Evolutionary conservation across 164 flowering plant genomes (phyloP), one percentile per base, ranked within the genome.

Genomic region (Berberis thunbergii): DNA sequence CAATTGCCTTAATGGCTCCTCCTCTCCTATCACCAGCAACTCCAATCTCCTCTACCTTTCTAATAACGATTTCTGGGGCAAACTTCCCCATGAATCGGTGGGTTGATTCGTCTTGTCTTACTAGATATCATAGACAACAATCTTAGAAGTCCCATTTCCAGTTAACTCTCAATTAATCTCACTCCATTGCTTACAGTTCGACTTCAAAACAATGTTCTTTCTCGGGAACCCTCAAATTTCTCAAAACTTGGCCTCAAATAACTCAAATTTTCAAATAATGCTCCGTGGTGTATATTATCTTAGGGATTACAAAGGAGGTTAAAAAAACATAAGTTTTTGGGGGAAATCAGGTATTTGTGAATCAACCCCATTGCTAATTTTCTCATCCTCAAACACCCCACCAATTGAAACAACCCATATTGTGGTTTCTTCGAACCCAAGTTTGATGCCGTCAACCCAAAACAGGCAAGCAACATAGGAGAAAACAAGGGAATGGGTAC

Each of bases 341-440:
- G 99, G 97, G 4, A 95, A 95, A 64, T 77, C 81, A 57, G 87
- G 78, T 2, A 66, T 91, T 0, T 95, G 99, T 63, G 96, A 96
- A 2, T 64, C 79, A 1, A 72, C 67, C 52, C 84, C 91, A 0
- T 69, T 86, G 0, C 88, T 81, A 1, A 68, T 48, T 7, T 92
- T 96, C 61, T 82, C 95, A 1, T 72, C 68, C 60, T 69, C 74
- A 0, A 74, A 54, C 7, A 40, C 79, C 38, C 67, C 81, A 5
- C 41, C 78, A 7, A 60, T 61, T 0, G 69, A 74, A 7, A 70
- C 86, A 0, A 39, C 75, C 45, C 77, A 72, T 44, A 77, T 80
- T 4, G 63, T 72, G 0, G 92, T 88, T 10, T 90, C 86, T 1
- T 86, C 98, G 0, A 88, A 84, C 61, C 96, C 97, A 0, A 88